Evolutionary conservation across 345 rosid genomes (phyloP).

Genomic region (sweet orange (Citrus sinensis)): DVS_A1.0 CM039166.1:16255001-16255500

Average conservation of each 20-base stretch:
- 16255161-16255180: not conserved
- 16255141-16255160: not conserved
- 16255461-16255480: conserved; percentile 51
- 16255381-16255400: conserved; percentile 46
- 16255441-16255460: conserved; percentile 54
- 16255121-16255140: not conserved
- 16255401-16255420: conserved; percentile 57
- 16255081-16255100: not conserved
- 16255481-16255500: conserved; percentile 54
- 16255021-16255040: not conserved
- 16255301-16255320: not conserved
- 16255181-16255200: conserved; percentile 40
- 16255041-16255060: not conserved
- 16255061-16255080: not conserved
- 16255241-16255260: conserved; percentile 43
- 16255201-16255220: conserved; percentile 40
- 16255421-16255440: conserved; percentile 47
- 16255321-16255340: not conserved
- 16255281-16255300: not conserved
- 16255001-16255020: not conserved
- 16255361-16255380: conserved; percentile 41
- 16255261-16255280: conserved; percentile 32
- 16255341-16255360: conserved; percentile 24
- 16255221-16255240: conserved; percentile 44
- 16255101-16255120: not conserved